Base-by-base conservation (phyloP, 108 stramenopile genomes). In the Licmophora abbreviata region DNA sequence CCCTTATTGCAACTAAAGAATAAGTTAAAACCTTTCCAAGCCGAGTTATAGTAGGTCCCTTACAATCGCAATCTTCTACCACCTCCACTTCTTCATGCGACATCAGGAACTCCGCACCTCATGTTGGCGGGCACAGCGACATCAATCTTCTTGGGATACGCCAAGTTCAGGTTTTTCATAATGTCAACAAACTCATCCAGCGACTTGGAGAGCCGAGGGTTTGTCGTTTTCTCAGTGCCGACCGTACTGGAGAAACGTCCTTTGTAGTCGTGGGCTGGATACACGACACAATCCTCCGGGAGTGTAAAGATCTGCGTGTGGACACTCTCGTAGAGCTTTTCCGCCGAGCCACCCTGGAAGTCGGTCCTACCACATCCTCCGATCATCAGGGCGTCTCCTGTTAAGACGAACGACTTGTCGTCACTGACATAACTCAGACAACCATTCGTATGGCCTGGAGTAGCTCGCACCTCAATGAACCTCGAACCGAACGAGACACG, bases 181-280 rank as follows among this genome's bases (percentile, higher is more conserved):
- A 93, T 87, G n/a, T 79, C 63, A 6, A 85, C 66, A 61, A 87
- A 96, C 33, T 94, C 88, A 1, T 87, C 85, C 61, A 70, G 62
- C 4, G 82, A 54, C 64, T 90, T 90, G 8, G 44, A 40, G 26
- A 92, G 59, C 28, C 88, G 59, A 31, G 84, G 82, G 66, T 93
- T 85, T 49, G 30, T 61, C 25, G 37, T 46, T 54, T 75, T 82
- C 65, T 90, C 93, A 51, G 76, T 69, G 4, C 66, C 78, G 28
- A 96, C 64, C 4, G 83, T 89, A 30, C 66, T 64, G 21, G 43
- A 47, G 18, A 67, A 70, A 15, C 82, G 70, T 3, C 77, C 76
- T 43, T 77, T 77, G 77, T 91, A 92, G 49, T 94, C 92, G 58
- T 93, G 93, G 0, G 79, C 95, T 4, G 95, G 95, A 53, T 90